Conservation (phyloP, 2,329 filamentous ascomycete genomes). For the Xylariaceae sp. region DNA sequence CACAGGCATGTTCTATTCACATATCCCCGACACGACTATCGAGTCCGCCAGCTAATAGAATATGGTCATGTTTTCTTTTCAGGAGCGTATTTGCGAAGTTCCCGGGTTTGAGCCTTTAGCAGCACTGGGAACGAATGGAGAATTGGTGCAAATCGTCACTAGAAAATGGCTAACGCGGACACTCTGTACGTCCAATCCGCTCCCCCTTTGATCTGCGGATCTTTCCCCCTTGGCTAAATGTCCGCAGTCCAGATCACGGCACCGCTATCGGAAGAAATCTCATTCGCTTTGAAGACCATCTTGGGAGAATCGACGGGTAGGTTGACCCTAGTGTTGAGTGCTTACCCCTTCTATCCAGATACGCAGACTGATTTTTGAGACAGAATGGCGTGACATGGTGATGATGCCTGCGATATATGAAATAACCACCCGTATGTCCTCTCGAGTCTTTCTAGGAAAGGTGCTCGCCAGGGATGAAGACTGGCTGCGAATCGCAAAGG, state of each 20-base stretch:
- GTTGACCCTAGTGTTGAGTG: not conserved
- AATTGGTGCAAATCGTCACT: slow-evolving; percentile 10
- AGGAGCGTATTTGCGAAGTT: slow-evolving; percentile 13
- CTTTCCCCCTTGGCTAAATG: not conserved
- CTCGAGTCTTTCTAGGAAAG: slow-evolving; percentile 41
- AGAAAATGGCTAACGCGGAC: slow-evolving; percentile 15
- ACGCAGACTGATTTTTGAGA: not conserved
- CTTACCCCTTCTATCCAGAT: not conserved
- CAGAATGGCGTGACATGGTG: slow-evolving; percentile 37
- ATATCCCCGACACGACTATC: no score
- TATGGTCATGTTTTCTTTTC: not conserved
- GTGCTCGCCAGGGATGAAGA: slow-evolving; percentile 38
- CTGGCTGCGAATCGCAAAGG: slow-evolving; percentile 38
- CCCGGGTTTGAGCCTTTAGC: slow-evolving; percentile 15
- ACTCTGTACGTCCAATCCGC: slow-evolving; percentile 1
- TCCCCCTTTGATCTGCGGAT: no score
- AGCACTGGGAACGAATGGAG: not conserved
- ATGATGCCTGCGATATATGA: slow-evolving; percentile 31
- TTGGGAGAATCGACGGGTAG: slow-evolving; percentile 18
- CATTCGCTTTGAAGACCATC: slow-evolving; percentile 5
- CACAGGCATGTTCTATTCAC: slow-evolving; percentile 2
- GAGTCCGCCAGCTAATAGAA: not conserved
- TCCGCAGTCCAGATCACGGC: slow-evolving; percentile 14
- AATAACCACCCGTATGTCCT: slow-evolving; percentile 41
- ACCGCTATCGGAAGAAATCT: slow-evolving; percentile 19